Evolutionary conservation across 108 stramenopile genomes (phyloP), one percentile per base, ranked within the genome.

Genomic region (Discostella stelligeroides): DNA sequence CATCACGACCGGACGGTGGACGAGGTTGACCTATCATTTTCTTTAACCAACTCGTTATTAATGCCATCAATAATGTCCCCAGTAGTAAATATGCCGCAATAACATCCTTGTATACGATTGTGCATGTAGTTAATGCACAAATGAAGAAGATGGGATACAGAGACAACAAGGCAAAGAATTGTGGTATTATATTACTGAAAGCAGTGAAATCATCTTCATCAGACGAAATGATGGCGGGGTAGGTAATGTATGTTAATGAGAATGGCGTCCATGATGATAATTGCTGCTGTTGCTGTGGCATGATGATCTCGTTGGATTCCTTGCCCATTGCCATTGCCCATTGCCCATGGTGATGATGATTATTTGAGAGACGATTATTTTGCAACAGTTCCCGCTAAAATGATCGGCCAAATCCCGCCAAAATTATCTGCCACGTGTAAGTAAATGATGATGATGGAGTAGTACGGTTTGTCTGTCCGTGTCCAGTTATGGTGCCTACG

Each of bases 241-340:
- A 77, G 28, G 69, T 77, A 29, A 77, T 66, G 76, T 77, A 63
- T 13, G 76, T 77, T 12, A 77, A 64, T 9, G 57, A 48, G 28
- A 77, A 77, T 42, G 63, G 50, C 39, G 70, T 70, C 62, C 60
- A 76, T 5, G 7, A 13, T 5, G 3, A 7, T 25, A 47, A 10
- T 17, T 47, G 28, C 7, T 45, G 24, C 28, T 18, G 11, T 63
- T 15, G 43, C 28, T 24, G 54, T 21, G 24, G 43, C 25, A 21
- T 25, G 24, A 5, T 23, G 48, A 17, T 8, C n/a, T n/a, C n/a
- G n/a, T n/a, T n/a, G 18, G n/a, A n/a, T 49, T n/a, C 8, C 18
- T 49, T n/a, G n/a, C n/a, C 48, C 48, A 18, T 12, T 23, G 48
- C 0, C 48, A 5, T 6, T 6, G 43, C 12, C 43, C 2, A 9